Base-by-base conservation (phyloP, 1,284 basidiomycete genomes). In the Prillingera fragicola region DNA sequence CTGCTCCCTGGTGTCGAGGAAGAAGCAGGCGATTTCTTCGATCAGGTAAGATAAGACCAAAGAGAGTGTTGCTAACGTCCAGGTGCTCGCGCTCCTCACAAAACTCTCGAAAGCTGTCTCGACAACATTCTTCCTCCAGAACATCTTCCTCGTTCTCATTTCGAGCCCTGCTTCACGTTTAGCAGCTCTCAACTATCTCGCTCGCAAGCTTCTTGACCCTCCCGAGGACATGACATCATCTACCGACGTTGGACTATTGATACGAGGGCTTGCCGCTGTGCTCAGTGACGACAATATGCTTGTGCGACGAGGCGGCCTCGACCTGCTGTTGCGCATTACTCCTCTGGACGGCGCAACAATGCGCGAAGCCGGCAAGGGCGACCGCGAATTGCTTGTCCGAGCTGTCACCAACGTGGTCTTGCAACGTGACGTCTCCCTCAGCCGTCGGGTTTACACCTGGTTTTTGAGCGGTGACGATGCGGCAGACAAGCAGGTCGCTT, bases 1-100 rank as follows among this genome's bases (percentile, higher is more conserved):
- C 69, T 98, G 15, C 77, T 99, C 5, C 94, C 95, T 1, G 92
- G 91, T 0, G 74, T 96, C 35, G 92, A 96, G 67, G 92, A 97
- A 69, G 92, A 95, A 67, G 89, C 87, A 0, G 87, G 89, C 3
- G 92, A 97, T 68, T 95, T 87, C 72, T 97, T 97, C 59, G 94
- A 98, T 38, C 87, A 88, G 73, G 89, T 87, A 46, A 24, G 76
- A 14, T 18, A 12, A 1, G 7, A 2, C 1, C n/a, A n/a, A n/a
- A n/a, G n/a, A n/a, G n/a, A n/a, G n/a, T n/a, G 13, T 7, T 22
- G 31, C 17, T 9, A 14, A 19, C 3, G 18, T 26, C 15, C 51
- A 90, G 85, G 87, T 92, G n/a, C 67, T 96, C 22, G 74, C 74
- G 22, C 71, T 99, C 6, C 75, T 98, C 38, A 89, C 91, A 67